These are phyloP conservation scores for Cutaneotrichosporon arboriforme DNA, from an alignment of 1,284 basidiomycete species.

Conservation along the genomic window DNA sequence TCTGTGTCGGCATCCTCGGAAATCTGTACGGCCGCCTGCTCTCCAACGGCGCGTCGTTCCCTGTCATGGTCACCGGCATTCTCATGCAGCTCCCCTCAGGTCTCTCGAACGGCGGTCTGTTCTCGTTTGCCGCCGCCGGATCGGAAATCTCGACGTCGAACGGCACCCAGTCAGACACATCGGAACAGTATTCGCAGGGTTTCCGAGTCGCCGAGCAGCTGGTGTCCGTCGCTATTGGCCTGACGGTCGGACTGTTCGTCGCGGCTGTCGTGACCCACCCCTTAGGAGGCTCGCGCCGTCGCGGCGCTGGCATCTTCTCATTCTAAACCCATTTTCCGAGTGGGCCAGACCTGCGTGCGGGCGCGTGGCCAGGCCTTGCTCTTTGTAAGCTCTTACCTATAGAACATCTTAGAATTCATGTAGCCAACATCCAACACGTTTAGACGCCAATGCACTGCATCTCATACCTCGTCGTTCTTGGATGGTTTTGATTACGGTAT, in stretches of 20 bases:
- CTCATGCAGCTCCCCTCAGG: constrained; percentile 83
- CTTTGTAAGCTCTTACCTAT: too few species aligned
- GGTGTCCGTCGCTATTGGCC: constrained; percentile 50
- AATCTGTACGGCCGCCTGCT: constrained; percentile 73
- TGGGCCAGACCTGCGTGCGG: too few species aligned
- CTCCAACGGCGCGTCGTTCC: constrained; percentile 39
- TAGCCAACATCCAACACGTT: too few species aligned
- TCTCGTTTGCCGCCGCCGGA: constrained; percentile 50
- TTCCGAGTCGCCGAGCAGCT: constrained; percentile 49
- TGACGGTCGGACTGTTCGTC: constrained; percentile 62
- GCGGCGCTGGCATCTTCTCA: constrained; percentile 49
- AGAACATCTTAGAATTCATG: too few species aligned
- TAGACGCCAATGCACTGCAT: too few species aligned
- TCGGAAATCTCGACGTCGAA: neutral
- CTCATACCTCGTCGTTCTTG: too few species aligned
- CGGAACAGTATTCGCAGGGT: constrained; percentile 50
- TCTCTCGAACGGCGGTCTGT: constrained; percentile 56
- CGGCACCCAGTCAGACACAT: constrained; percentile 4
- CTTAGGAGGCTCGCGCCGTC: constrained; percentile 48
- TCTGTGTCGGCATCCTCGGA: constrained; percentile 74
- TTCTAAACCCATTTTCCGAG: constrained; percentile 35
- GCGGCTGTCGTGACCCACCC: constrained; percentile 52
- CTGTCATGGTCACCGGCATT: constrained; percentile 59
- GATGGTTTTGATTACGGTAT: too few species aligned
- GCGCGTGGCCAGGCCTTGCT: too few species aligned